Conservation (phyloP, 441 rosid genomes). For the Gossypium lobatum region DNA sequence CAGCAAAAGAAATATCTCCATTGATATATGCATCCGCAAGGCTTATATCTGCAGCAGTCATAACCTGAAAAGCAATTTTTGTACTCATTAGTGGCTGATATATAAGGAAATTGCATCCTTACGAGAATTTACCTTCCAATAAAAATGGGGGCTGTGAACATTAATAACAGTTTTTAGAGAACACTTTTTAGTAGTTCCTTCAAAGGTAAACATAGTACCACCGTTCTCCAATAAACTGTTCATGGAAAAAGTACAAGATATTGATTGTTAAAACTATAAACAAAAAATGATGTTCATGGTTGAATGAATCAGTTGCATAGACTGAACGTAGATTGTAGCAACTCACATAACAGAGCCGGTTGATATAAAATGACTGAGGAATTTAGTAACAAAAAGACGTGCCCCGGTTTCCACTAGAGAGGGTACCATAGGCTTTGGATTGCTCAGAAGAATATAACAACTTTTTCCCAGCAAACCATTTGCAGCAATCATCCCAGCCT, state of each 20-base stretch:
- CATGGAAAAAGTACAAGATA: neutral
- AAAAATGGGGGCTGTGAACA: slow-evolving; percentile 73
- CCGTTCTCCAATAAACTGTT: slow-evolving; percentile 74
- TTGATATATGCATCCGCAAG: slow-evolving; percentile 76
- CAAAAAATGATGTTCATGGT: neutral
- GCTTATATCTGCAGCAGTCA: slow-evolving; percentile 85
- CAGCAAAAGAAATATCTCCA: slow-evolving; percentile 74
- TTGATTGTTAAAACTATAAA: neutral
- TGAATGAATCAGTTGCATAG: too few species aligned
- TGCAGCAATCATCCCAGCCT: slow-evolving; percentile 60
- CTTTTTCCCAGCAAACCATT: slow-evolving; percentile 38
- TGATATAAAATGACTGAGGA: slow-evolving; percentile 52
- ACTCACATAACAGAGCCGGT: slow-evolving; percentile 59
- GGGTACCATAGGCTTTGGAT: slow-evolving; percentile 58
- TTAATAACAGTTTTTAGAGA: slow-evolving; percentile 35
- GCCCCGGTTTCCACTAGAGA: slow-evolving; percentile 62
- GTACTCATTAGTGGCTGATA: slow-evolving; percentile 11
- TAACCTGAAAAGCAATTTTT: slow-evolving; percentile 36
- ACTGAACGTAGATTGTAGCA: too few species aligned
- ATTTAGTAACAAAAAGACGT: slow-evolving; percentile 56
- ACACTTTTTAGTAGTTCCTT: slow-evolving; percentile 36
- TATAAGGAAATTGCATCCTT: too few species aligned
- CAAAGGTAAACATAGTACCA: slow-evolving; percentile 56
- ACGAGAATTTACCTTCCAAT: slow-evolving; percentile 97
- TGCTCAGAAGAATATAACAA: slow-evolving; percentile 26